These are phyloP conservation scores for Erucastrum elatum DNA, from an alignment of 345 rosid species.

Conservation along the genomic window DNA sequence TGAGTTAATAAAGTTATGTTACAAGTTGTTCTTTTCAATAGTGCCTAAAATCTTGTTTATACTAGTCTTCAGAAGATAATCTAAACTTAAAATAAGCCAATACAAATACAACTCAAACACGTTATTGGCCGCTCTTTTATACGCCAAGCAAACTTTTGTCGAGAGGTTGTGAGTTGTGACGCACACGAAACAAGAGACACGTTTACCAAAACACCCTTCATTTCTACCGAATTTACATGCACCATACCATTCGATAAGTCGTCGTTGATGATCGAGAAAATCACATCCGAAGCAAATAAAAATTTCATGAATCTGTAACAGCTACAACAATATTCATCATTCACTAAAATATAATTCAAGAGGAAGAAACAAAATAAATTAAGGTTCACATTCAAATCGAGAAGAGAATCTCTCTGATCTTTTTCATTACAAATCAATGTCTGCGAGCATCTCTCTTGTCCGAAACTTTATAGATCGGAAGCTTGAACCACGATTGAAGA, in stretches of 20 bases:
- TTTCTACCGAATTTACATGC: constrained; percentile 20
- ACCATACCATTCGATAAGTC: constrained; percentile 12
- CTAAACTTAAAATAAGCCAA: neutral
- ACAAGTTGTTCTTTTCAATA: neutral
- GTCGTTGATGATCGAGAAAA: constrained; percentile 8
- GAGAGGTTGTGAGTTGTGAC: constrained; percentile 27
- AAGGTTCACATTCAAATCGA: constrained; percentile 24
- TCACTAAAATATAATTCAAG: constrained; percentile 34
- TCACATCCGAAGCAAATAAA: constrained; percentile 22
- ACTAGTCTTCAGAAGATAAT: neutral
- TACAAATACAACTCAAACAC: constrained; percentile 28
- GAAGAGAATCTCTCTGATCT: constrained; percentile 25
- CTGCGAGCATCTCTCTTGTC: constrained; percentile 29
- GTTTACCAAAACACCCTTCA: constrained; percentile 28
- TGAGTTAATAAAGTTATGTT: neutral
- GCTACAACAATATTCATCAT: constrained; percentile 29
- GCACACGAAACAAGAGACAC: constrained; percentile 31
- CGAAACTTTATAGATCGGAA: constrained; percentile 33
- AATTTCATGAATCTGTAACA: constrained; percentile 26
- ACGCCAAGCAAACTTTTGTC: constrained; percentile 31
- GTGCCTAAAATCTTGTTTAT: neutral
- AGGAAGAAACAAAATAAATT: neutral
- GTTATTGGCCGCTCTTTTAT: constrained; percentile 2
- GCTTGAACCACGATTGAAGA: constrained; percentile 30
- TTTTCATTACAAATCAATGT: constrained; percentile 35